Percentiles rank a stretch among this genome's conserved stretches.
These are phyloP conservation scores for Umbelopsis vinacea DNA, from an alignment of 192 early-diverging fungal species.

Conservation along the genomic window DNA sequence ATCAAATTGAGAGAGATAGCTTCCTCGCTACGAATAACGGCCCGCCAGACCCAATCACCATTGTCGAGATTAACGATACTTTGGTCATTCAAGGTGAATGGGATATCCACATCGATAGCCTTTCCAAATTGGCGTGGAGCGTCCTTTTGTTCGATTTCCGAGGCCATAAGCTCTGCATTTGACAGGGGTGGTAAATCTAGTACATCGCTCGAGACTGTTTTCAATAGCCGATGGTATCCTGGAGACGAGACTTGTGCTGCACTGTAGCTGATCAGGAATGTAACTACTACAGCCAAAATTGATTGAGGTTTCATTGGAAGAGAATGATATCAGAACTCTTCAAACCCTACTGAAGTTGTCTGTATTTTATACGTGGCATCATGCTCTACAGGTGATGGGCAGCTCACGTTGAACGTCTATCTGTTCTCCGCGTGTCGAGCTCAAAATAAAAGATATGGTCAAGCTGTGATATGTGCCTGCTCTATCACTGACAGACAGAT, in stretches of 20 bases:
- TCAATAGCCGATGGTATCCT: not conserved
- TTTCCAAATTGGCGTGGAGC: conserved; percentile 47
- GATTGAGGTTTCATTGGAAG: not conserved
- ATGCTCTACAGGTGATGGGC: conserved; percentile 1
- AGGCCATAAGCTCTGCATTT: not conserved
- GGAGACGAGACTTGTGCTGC: not conserved
- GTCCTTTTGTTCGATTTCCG: conserved; percentile 23
- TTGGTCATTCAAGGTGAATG: not conserved
- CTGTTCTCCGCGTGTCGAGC: not conserved
- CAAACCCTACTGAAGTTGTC: not conserved
- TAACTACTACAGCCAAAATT: not conserved
- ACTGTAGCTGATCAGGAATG: not conserved
- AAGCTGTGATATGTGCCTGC: not conserved
- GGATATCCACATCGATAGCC: conserved; percentile 37
- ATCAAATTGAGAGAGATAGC: conserved; percentile 49
- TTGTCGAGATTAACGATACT: not conserved
- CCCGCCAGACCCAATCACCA: conserved; percentile 46
- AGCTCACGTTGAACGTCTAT: not conserved
- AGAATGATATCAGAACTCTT: not conserved
- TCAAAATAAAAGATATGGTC: not conserved
- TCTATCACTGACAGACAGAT: not conserved
- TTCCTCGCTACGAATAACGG: conserved; percentile 41
- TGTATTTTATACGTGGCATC: not conserved
- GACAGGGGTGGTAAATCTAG: not conserved
- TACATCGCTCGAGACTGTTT: not conserved